Evolutionary conservation across 176 grass and related monocot genomes (phyloP).

Genomic region (Dendrocalamus sinicus): DNA sequence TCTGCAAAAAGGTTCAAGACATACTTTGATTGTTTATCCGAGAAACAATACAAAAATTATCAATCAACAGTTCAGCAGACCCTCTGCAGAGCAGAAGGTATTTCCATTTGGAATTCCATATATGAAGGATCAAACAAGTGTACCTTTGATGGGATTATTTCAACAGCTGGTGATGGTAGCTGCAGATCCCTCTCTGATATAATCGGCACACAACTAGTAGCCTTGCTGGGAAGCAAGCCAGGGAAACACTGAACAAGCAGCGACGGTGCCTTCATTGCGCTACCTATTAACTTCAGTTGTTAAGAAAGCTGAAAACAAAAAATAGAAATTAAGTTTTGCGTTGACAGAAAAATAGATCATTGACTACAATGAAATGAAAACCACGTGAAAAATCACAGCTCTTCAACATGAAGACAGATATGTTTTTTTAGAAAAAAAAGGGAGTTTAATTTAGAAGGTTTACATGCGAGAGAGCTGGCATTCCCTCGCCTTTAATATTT

Average conservation of each 20-base stretch:
- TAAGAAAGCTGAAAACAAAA: constrained; percentile 25
- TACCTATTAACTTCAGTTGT: constrained; percentile 16
- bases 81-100: not conserved
- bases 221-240: constrained; percentile 68
- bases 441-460: not conserved
- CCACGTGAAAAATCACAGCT: not conserved
- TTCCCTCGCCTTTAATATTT: not conserved
- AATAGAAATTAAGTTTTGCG: constrained; percentile 12
- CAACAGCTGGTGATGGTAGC: constrained; percentile 88
- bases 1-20: constrained; percentile 58
- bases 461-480: not conserved
- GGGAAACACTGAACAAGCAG: constrained; percentile 86
- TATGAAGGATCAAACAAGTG: not conserved
- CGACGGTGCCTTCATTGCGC: constrained; percentile 69
- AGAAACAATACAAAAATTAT: not conserved
- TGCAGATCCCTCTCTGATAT: constrained; percentile 79
- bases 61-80: not conserved
- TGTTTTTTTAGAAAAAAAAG: not conserved
- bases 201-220: constrained; percentile 65
- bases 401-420: constrained; percentile 12
- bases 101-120: not conserved
- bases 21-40: not conserved
- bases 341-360: not conserved
- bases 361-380: constrained; percentile 8
- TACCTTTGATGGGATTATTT: constrained; percentile 92